Evolutionary conservation across 768 basidiomycete genomes (phyloP).

Genomic region (Mycena latifolia): DNA sequence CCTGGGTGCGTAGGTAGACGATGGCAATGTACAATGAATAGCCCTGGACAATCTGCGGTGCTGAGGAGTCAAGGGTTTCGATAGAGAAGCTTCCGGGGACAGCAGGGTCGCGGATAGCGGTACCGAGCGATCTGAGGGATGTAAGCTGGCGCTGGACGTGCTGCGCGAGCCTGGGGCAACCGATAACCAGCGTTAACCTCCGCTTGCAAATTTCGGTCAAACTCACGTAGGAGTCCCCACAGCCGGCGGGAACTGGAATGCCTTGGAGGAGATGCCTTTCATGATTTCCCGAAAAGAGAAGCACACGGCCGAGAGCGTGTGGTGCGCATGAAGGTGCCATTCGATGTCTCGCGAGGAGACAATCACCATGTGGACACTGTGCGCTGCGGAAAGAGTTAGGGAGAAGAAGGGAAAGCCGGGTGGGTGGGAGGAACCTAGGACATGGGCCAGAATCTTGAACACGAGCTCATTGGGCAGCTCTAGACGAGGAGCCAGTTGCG

Average conservation of each 20-base stretch:
- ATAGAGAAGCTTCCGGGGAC: conserved; percentile 15
- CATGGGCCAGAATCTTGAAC: conserved; percentile 47
- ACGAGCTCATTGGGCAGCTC: conserved; percentile 53
- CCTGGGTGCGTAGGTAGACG: conserved; percentile 29
- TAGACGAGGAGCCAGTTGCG: conserved; percentile 15
- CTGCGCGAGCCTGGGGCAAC: conserved; percentile 16
- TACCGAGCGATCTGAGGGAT: conserved; percentile 6
- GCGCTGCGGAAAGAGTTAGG: conserved; percentile 23
- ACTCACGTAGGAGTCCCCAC: conserved; percentile 18
- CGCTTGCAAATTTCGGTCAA: background rate
- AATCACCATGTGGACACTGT: conserved; percentile 50
- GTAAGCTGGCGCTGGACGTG: conserved; percentile 23
- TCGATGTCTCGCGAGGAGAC: conserved; percentile 44
- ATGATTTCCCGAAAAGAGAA: conserved; percentile 50
- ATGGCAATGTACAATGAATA: conserved; percentile 30
- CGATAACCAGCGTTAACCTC: background rate
- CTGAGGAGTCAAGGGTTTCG: conserved; percentile 15
- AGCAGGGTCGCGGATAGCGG: conserved; percentile 17
- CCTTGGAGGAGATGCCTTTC: conserved; percentile 46
- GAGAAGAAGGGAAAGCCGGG: background rate
- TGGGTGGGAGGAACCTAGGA: conserved; percentile 30
- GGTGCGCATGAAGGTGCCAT: conserved; percentile 50
- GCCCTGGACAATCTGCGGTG: conserved; percentile 27
- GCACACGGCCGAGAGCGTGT: conserved; percentile 49
- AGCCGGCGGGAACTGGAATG: conserved; percentile 42